These are phyloP conservation scores for Pseudogymnoascus sp. DNA, from an alignment of 2,329 filamentous ascomycete genomes.

Conservation along the genomic window DNA sequence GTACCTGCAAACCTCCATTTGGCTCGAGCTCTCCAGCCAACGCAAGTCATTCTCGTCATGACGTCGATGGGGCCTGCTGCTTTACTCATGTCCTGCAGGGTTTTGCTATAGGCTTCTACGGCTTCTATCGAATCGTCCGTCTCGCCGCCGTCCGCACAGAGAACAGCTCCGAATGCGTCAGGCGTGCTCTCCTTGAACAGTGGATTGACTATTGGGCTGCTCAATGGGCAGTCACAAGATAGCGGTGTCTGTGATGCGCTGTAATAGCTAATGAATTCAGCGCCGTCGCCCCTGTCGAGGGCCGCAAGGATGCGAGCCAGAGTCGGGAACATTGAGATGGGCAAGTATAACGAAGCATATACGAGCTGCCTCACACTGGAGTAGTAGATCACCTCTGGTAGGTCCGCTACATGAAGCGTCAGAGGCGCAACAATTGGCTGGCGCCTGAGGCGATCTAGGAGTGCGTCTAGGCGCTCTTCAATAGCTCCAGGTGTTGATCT, in stretches of 20 bases:
- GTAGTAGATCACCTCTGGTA: constrained; percentile 25
- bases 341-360: constrained; percentile 24
- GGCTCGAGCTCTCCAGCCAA: constrained; percentile 27
- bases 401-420: constrained; percentile 14
- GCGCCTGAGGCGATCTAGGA: constrained; percentile 36
- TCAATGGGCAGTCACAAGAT: constrained; percentile 12
- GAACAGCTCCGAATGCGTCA: constrained; percentile 23
- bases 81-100: constrained; percentile 30
- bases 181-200: constrained; percentile 26
- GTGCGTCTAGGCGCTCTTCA: constrained; percentile 18
- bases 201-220: constrained; percentile 10
- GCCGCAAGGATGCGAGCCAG: constrained; percentile 22
- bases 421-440: constrained; percentile 23
- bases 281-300: constrained; percentile 35
- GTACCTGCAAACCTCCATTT: constrained; percentile 25
- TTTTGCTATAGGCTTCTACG: constrained; percentile 21
- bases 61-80: constrained; percentile 39
- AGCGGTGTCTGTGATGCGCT: constrained; percentile 19
- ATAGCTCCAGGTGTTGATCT: constrained; percentile 19
- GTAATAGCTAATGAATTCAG: constrained; percentile 33
- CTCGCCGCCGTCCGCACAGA: constrained; percentile 24
- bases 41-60: constrained; percentile 30
- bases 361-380: constrained; percentile 24
- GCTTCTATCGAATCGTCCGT: constrained; percentile 19
- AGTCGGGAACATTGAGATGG: constrained; percentile 23